Base-by-base conservation (phyloP, 768 basidiomycete genomes). In the Russula vinacea region DNA sequence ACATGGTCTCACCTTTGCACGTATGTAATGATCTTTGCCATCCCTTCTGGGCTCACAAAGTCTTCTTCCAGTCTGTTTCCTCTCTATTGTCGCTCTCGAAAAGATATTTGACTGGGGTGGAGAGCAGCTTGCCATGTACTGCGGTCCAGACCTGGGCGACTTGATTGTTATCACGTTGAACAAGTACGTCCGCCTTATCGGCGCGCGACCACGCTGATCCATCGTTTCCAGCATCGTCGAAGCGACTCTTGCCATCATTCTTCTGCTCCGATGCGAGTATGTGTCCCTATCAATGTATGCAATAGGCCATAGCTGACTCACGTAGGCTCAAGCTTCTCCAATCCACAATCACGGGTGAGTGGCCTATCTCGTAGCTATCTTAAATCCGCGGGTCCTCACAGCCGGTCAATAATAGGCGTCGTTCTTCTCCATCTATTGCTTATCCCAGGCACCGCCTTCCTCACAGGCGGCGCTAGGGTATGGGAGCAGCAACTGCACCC, bases 391-490 rank as follows among this genome's bases (percentile, higher is more conserved):
- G 33, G 14, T 58, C 19, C 53, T 17, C 35, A 32, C 35, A 32
- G n/a, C 17, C 2, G 11, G 4, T 35, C 32, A 44, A 47, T 32
- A 33, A 8, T 62, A 84, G 86, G 89, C 19, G 89, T 91, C 9
- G 79, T 89, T 7, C 74, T 91, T n/a, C 78, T 91, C 11, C 89
- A 89, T 71, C 78, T 90, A 1, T 78, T 91, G 1, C 79, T 91
- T 16, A 78, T 90, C 50, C 88, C 89, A 0, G 89, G 89, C 2
- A 78, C 81, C 5, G 78, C 88, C 0, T 90, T 90, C 71, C 77
- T 90, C n/a, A 81, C 81, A 2, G 89, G 88, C 26, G 89, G 89
- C 51, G 84, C 83, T n/a, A 79, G 81, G 24, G 77, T 90, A 32
- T 76, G 83, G 70, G 81, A 87, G 55, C 89, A 91, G 72, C 79